These are phyloP conservation scores for Clavaria fumosa DNA, from an alignment of 768 basidiomycete species.

Conservation along the genomic window DNA sequence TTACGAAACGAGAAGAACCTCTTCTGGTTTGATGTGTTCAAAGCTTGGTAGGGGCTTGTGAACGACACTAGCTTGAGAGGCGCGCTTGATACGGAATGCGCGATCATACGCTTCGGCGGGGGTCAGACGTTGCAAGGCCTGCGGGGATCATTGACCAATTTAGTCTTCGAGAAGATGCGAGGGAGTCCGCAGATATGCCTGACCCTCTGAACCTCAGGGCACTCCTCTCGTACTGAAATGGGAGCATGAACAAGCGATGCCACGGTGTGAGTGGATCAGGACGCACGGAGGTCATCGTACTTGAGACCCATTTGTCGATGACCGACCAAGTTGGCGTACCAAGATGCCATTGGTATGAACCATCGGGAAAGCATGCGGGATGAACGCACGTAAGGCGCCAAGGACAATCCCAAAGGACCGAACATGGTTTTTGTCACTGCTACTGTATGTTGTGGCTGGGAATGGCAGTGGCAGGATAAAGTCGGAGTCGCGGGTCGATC, in stretches of 20 bases:
- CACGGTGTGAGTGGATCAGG: conserved; percentile 9
- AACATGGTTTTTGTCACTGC: too few species aligned
- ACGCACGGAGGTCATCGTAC: conserved; percentile 88
- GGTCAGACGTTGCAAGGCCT: conserved; percentile 80
- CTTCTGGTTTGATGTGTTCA: conserved; percentile 58
- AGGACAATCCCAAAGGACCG: conserved; percentile 53
- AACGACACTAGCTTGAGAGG: conserved; percentile 61
- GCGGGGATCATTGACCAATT: conserved; percentile 5
- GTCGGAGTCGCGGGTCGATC: too few species aligned
- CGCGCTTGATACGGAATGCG: conserved; percentile 75
- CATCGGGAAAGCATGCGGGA: conserved; percentile 50
- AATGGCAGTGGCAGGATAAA: too few species aligned
- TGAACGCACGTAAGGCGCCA: conserved; percentile 62
- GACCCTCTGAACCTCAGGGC: conserved; percentile 64
- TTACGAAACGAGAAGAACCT: conserved; percentile 32
- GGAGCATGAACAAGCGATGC: conserved; percentile 7
- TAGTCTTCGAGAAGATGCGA: background rate
- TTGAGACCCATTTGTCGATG: conserved; percentile 80
- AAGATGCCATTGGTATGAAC: conserved; percentile 65
- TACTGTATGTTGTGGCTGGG: too few species aligned
- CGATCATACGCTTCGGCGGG: conserved; percentile 78
- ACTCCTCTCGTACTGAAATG: conserved; percentile 58
- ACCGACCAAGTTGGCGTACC: conserved; percentile 69
- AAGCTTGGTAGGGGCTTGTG: conserved; percentile 72
- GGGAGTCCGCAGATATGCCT: conserved; percentile 10